These are phyloP conservation scores for Proliferodiscus dingleyae DNA, from an alignment of 2,329 filamentous ascomycete species.

Conservation along the genomic window DNA sequence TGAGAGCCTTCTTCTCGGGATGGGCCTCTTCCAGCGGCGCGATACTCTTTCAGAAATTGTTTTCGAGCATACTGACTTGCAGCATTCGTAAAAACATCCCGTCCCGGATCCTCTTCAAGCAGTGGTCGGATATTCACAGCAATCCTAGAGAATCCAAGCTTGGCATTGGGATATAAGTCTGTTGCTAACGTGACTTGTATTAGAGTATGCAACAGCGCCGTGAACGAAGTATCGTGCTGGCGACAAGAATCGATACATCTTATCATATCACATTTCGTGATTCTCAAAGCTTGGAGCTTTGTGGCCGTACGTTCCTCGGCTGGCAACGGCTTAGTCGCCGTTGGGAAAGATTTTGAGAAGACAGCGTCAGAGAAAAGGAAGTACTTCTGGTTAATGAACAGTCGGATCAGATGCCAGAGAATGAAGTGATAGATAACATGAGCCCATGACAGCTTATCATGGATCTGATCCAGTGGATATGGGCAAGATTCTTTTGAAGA, in stretches of 20 bases:
- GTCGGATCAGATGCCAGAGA: slow-evolving; percentile 9
- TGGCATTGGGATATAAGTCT: slow-evolving; percentile 13
- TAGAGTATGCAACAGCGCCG: slow-evolving; percentile 13
- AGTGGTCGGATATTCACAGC: slow-evolving; percentile 13
- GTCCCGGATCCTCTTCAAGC: slow-evolving; percentile 1
- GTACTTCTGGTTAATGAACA: slow-evolving; percentile 11
- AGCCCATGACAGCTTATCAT: slow-evolving; percentile 9
- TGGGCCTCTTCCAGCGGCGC: background rate
- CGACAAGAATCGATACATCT: slow-evolving; percentile 8
- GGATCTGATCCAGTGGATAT: slow-evolving; percentile 8
- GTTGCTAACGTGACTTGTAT: slow-evolving; percentile 13
- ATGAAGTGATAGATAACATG: slow-evolving; percentile 11
- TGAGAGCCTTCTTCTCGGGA: background rate
- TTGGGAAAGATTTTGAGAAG: slow-evolving; percentile 8
- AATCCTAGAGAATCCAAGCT: slow-evolving; percentile 9
- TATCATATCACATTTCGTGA: slow-evolving; percentile 5
- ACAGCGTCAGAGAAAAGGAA: slow-evolving; percentile 16
- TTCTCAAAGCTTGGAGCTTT: slow-evolving; percentile 4
- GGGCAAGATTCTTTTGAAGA: background rate
- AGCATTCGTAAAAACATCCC: slow-evolving; percentile 13
- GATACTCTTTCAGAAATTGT: slow-evolving; percentile 9
- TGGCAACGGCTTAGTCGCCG: slow-evolving; percentile 7
- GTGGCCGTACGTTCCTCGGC: slow-evolving; percentile 5
- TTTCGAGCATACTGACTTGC: slow-evolving; percentile 7
- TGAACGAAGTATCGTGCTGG: slow-evolving; percentile 15